Conservation (phyloP, 768 basidiomycete genomes). For the Crepidotus variabilis region DNA sequence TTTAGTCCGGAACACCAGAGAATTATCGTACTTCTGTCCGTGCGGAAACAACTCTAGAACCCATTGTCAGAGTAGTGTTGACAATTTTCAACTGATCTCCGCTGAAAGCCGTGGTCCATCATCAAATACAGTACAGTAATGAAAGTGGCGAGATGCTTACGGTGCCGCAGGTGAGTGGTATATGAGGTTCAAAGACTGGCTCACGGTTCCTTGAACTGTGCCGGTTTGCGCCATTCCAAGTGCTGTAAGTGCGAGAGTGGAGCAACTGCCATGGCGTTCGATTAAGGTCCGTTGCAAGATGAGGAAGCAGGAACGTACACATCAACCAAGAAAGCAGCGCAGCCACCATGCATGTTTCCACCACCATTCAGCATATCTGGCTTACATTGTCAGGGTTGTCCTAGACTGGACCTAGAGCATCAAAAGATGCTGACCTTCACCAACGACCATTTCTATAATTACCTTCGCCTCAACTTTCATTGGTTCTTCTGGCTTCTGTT, state of each 20-base stretch:
- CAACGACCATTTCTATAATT: constrained; percentile 32
- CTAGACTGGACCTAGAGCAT: not conserved
- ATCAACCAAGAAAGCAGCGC: constrained; percentile 52
- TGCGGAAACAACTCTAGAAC: constrained; percentile 40
- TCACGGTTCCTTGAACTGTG: constrained; percentile 28
- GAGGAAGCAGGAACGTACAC: constrained; percentile 27
- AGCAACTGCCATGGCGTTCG: constrained; percentile 33
- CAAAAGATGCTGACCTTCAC: constrained; percentile 29
- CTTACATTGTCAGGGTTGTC: not conserved
- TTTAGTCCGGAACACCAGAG: not conserved
- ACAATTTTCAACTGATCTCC: constrained; percentile 48
- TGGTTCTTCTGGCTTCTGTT: constrained; percentile 41
- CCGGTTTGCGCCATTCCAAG: constrained; percentile 21
- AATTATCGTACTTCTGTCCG: constrained; percentile 40
- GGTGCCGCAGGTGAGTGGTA: constrained; percentile 50
- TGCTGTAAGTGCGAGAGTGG: constrained; percentile 40
- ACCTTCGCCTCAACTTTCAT: constrained; percentile 40
- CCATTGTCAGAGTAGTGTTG: constrained; percentile 45
- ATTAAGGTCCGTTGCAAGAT: not conserved
- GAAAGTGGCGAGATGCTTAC: constrained; percentile 24
- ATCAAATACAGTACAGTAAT: not conserved
- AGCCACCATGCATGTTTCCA: constrained; percentile 52
- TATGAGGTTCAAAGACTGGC: constrained; percentile 47
- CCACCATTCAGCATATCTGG: constrained; percentile 53
- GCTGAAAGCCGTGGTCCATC: constrained; percentile 21